These are phyloP conservation scores for Lachnellula subtilissima DNA, from an alignment of 2,329 filamentous ascomycete species.

Conservation along the genomic window DNA sequence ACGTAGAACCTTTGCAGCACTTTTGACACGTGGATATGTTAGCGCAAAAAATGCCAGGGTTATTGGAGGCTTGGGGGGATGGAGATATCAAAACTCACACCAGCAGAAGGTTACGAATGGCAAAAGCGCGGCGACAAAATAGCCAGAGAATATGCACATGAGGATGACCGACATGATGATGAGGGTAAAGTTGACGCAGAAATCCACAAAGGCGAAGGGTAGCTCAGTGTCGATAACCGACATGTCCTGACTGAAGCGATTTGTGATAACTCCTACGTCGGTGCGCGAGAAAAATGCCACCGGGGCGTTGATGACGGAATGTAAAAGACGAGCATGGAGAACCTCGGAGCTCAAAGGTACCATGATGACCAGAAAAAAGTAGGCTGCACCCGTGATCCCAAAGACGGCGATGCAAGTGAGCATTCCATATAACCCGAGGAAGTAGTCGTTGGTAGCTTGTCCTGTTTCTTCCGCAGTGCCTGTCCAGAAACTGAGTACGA, in stretches of 20 bases:
- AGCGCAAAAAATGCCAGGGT: too few relatives aligned
- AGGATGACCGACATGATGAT: slow-evolving; percentile 30
- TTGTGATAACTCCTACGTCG: slow-evolving; percentile 30
- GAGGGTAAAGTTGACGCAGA: slow-evolving; percentile 18
- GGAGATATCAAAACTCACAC: slow-evolving; percentile 19
- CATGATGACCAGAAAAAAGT: background rate
- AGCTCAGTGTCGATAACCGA: slow-evolving; percentile 26
- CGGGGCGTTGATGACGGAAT: background rate
- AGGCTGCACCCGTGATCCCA: background rate
- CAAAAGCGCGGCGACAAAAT: background rate
- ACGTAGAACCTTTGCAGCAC: slow-evolving; percentile 53
- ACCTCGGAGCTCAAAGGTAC: background rate
- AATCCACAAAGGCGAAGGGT: slow-evolving; percentile 27
- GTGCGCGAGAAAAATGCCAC: background rate
- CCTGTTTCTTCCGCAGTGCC: background rate
- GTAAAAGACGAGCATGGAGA: background rate
- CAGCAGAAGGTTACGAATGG: slow-evolving; percentile 30
- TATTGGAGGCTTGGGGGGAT: too few relatives aligned
- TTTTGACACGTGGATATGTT: slow-evolving; percentile 31
- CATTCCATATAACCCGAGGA: background rate
- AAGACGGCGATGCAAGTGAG: background rate
- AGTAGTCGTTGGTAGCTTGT: background rate
- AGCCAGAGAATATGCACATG: slow-evolving; percentile 30
- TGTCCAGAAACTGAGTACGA: background rate
- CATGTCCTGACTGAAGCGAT: slow-evolving; percentile 43